phyloP scores from a whole-genome alignment of 2,329 filamentous ascomycete genomes.

The Fonsecaea monophora region DNA sequence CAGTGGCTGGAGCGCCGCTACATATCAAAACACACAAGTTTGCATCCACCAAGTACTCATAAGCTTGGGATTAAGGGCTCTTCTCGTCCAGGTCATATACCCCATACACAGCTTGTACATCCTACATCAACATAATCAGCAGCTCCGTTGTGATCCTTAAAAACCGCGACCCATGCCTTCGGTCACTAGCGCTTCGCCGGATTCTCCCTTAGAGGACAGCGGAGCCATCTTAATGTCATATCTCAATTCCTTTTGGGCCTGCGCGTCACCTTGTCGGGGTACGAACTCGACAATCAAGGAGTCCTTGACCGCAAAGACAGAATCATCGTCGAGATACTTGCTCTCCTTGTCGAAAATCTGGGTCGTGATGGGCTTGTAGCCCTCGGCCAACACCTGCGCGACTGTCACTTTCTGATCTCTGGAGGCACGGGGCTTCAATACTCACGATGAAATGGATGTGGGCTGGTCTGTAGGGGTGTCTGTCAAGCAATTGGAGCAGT shows the following conservation, averaged over 20 bases:
- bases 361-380: slow-evolving; percentile 73
- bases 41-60: background rate
- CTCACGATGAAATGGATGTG: slow-evolving; percentile 69
- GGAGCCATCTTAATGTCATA: slow-evolving; percentile 59
- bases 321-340: slow-evolving; percentile 66
- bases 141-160: background rate
- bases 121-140: slow-evolving; percentile 3
- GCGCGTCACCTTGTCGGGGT: slow-evolving; percentile 57
- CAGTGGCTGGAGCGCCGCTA: background rate
- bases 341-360: slow-evolving; percentile 77
- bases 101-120: background rate
- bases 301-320: slow-evolving; percentile 67
- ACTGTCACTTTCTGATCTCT: slow-evolving; percentile 12
- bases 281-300: slow-evolving; percentile 64
- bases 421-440: slow-evolving; percentile 4
- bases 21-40: background rate
- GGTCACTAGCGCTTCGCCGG: slow-evolving; percentile 58
- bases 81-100: background rate
- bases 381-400: slow-evolving; percentile 59
- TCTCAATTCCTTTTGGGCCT: slow-evolving; percentile 61
- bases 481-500: slow-evolving; percentile 63
- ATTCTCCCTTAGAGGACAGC: slow-evolving; percentile 41
- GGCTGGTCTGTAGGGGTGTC: slow-evolving; percentile 67
- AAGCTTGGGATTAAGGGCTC: background rate
- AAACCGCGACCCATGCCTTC: slow-evolving; percentile 16